Conservation (phyloP, 768 basidiomycete genomes). For the Termitomyces sp. region DNA sequence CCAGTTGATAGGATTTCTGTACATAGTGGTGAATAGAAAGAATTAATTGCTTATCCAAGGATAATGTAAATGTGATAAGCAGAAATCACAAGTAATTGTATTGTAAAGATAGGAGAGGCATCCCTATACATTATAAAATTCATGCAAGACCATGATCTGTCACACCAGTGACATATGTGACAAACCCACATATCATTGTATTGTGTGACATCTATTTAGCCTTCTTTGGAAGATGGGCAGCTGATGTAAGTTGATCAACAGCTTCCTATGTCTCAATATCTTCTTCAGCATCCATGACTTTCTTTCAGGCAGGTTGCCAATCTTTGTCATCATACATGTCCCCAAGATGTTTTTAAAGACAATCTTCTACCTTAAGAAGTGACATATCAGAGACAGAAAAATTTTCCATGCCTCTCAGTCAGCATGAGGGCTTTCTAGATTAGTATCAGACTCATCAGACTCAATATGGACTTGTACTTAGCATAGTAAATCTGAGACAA, state of each 20-base stretch:
- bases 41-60: too few relatives aligned
- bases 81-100: too few relatives aligned
- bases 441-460: background rate
- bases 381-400: slow-evolving; percentile 12
- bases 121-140: too few relatives aligned
- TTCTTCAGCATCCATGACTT: slow-evolving; percentile 3
- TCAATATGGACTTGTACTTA: background rate
- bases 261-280: slow-evolving; percentile 11
- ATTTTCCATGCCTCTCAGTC: slow-evolving; percentile 10
- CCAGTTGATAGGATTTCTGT: too few relatives aligned
- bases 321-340: slow-evolving; percentile 9
- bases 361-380: slow-evolving; percentile 11
- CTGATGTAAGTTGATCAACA: slow-evolving; percentile 3
- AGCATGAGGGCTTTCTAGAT: background rate
- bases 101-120: too few relatives aligned
- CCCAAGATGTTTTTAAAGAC: slow-evolving; percentile 6
- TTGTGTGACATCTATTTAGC: too few relatives aligned
- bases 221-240: background rate
- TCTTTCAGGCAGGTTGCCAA: slow-evolving; percentile 12
- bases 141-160: too few relatives aligned
- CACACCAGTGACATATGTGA: too few relatives aligned
- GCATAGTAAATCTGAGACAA: too few relatives aligned
- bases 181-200: too few relatives aligned
- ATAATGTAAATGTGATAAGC: too few relatives aligned
- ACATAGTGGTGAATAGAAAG: too few relatives aligned